Conservation (phyloP, 2,329 filamentous ascomycete genomes). For the Fusarium sp. region DNA sequence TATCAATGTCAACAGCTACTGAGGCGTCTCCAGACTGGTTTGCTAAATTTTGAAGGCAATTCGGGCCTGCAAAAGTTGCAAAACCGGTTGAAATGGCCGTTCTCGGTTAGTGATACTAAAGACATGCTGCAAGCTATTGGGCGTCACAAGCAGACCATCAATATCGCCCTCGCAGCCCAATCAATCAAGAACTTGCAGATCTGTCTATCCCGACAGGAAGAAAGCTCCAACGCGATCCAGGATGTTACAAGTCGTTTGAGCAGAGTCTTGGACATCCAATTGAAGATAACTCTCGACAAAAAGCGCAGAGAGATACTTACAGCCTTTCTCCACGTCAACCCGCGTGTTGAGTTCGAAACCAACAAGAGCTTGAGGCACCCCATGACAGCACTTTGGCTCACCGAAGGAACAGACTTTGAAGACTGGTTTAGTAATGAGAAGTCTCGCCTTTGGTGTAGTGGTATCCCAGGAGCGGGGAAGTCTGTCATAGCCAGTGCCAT, state of each 20-base stretch:
- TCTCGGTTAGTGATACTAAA: slow-evolving; percentile 4
- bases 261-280: no score
- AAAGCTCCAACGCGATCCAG: not conserved
- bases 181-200: slow-evolving; percentile 10
- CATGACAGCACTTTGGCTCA: slow-evolving; percentile 17
- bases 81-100: slow-evolving; percentile 28
- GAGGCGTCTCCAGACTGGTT: no score
- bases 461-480: slow-evolving; percentile 26
- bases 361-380: slow-evolving; percentile 21
- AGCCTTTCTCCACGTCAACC: not conserved
- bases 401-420: not conserved
- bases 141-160: slow-evolving; percentile 10
- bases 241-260: no score
- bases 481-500: slow-evolving; percentile 15
- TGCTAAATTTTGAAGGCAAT: no score
- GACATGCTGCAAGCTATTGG: not conserved
- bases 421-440: not conserved
- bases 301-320: no score
- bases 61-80: no score
- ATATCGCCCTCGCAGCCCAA: slow-evolving; percentile 7
- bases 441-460: slow-evolving; percentile 25
- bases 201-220: not conserved
- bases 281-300: no score
- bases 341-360: not conserved
- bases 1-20: no score